Evolutionary conservation across 345 rosid species (phyloP).

Genomic region (Firmiana major): DNA sequence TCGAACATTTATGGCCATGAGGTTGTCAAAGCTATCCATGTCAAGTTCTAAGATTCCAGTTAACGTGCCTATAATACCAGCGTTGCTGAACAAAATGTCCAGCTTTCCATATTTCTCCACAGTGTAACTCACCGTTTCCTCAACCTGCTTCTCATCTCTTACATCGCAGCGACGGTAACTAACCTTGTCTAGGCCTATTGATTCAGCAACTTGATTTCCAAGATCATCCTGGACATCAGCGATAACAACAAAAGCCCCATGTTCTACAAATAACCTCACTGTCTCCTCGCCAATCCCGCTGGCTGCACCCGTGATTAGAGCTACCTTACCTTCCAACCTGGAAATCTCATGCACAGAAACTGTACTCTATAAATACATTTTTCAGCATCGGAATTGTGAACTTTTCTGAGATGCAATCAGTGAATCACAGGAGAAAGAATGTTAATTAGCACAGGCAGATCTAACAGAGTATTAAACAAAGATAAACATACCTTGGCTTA

Average conservation of each 20-base stretch:
- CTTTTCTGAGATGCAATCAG: background rate
- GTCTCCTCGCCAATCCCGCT: slow-evolving; percentile 91
- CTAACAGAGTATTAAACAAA: background rate
- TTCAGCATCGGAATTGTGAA: background rate
- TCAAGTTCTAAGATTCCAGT: slow-evolving; percentile 61
- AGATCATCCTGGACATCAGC: slow-evolving; percentile 74
- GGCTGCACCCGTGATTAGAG: slow-evolving; percentile 80
- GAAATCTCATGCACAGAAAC: background rate
- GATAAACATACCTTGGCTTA: slow-evolving; percentile 32
- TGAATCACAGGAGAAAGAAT: background rate
- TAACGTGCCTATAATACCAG: slow-evolving; percentile 66
- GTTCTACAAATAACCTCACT: slow-evolving; percentile 49
- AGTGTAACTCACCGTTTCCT: slow-evolving; percentile 48
- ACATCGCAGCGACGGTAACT: slow-evolving; percentile 71
- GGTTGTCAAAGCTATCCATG: slow-evolving; percentile 47
- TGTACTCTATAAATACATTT: background rate
- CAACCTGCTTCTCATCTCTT: slow-evolving; percentile 70
- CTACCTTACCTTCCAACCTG: slow-evolving; percentile 86
- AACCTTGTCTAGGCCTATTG: slow-evolving; percentile 43
- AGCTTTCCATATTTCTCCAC: slow-evolving; percentile 52
- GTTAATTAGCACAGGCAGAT: background rate
- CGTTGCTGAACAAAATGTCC: slow-evolving; percentile 78
- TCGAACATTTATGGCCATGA: slow-evolving; percentile 60
- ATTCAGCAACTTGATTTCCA: slow-evolving; percentile 43
- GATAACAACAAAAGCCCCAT: slow-evolving; percentile 65